These are phyloP conservation scores for Vigna nakashimae DNA, from an alignment of 306 rosid genomes.

Conservation along the genomic window DNA sequence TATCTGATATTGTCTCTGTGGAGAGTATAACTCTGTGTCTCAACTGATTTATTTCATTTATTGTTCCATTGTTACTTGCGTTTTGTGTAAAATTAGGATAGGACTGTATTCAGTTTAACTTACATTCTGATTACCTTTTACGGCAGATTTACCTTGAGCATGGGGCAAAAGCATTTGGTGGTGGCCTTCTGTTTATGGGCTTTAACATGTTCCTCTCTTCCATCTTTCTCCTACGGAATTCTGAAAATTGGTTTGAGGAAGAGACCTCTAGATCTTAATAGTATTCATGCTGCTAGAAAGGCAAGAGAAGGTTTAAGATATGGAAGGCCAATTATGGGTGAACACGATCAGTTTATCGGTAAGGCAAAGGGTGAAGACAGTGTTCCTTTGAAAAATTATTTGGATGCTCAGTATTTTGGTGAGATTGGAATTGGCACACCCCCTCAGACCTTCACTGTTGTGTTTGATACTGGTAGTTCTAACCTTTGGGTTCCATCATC, in stretches of 20 bases:
- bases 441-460: conserved; percentile 77
- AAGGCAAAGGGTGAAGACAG: conserved; percentile 55
- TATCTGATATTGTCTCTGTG: neutral
- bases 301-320: conserved; percentile 50
- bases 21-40: conserved; percentile 4
- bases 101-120: conserved; percentile 27
- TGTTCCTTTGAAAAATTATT: conserved; percentile 70
- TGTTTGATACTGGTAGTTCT: conserved; percentile 94
- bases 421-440: conserved; percentile 92
- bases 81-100: conserved; percentile 33
- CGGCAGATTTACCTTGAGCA: conserved; percentile 46
- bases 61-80: conserved; percentile 9
- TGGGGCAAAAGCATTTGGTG: conserved; percentile 62
- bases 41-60: conserved; percentile 4
- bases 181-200: conserved; percentile 69
- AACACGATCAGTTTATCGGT: conserved; percentile 29
- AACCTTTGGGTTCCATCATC: conserved; percentile 96
- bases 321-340: conserved; percentile 47
- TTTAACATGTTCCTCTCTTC: conserved; percentile 62
- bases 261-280: conserved; percentile 65
- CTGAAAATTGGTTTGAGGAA: conserved; percentile 70
- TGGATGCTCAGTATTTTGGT: conserved; percentile 90
- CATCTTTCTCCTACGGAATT: conserved; percentile 67
- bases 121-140: conserved; percentile 22
- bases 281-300: conserved; percentile 60